phyloP scores from a whole-genome alignment of 305 asterid genomes.

The Fraxinus greggii region DNA sequence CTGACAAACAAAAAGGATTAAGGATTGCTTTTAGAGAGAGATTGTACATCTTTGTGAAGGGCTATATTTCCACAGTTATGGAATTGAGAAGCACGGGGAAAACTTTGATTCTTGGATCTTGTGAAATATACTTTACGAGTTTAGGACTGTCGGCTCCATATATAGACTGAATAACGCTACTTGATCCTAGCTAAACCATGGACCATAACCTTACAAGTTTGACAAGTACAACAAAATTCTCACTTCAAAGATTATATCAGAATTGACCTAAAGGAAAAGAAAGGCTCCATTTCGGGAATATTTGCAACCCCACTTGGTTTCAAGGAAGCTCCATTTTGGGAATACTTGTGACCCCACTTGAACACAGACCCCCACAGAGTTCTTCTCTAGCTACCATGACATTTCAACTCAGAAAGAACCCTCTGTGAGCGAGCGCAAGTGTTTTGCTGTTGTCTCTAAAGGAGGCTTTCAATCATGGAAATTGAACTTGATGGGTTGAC shows the following conservation, averaged over 20 bases:
- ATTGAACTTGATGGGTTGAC: neutral
- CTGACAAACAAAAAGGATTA: neutral
- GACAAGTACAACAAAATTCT: neutral
- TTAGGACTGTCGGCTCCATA: neutral
- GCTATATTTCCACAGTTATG: neutral
- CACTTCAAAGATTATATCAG: constrained; percentile 4
- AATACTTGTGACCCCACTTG: neutral
- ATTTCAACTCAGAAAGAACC: neutral
- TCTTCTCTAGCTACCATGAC: neutral
- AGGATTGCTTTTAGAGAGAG: neutral
- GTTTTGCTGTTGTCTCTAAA: neutral
- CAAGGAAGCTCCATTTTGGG: neutral
- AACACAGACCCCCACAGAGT: neutral
- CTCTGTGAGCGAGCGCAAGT: neutral
- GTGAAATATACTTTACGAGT: neutral
- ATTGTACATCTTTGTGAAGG: neutral
- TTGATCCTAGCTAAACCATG: neutral
- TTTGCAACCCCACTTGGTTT: neutral
- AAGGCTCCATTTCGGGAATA: neutral
- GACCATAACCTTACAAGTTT: neutral
- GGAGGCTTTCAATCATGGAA: neutral
- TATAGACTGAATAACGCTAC: neutral
- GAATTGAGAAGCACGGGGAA: neutral
- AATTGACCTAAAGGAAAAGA: neutral
- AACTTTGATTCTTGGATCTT: neutral